Conservation (phyloP, 225 moss, liverwort and hornwort species). For the Anthoceros angustus region DNA sequence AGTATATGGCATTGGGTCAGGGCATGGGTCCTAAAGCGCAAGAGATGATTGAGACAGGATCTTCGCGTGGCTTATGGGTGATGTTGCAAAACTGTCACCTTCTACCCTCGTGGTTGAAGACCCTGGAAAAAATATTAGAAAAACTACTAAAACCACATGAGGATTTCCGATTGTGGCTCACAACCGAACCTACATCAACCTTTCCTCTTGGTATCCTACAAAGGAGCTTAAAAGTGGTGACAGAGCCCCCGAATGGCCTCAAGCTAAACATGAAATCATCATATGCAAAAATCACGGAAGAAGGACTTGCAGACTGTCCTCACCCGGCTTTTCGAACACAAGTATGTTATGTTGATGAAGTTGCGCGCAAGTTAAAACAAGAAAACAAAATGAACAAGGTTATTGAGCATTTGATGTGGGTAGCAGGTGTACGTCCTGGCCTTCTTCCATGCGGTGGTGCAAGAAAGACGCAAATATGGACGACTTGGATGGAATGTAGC, state of each 20-base stretch:
- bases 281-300: constrained; percentile 84
- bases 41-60: constrained; percentile 62
- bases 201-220: constrained; percentile 84
- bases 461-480: constrained; percentile 82
- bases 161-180: constrained; percentile 82
- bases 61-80: constrained; percentile 63
- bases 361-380: too few relatives aligned
- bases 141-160: constrained; percentile 62
- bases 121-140: constrained; percentile 71
- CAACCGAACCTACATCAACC: constrained; percentile 72
- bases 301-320: constrained; percentile 63
- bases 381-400: not conserved
- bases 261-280: constrained; percentile 73
- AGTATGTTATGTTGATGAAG: constrained; percentile 15
- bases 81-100: constrained; percentile 98
- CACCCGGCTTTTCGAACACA: constrained; percentile 71
- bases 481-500: constrained; percentile 93
- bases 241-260: constrained; percentile 79
- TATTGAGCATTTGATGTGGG: not conserved
- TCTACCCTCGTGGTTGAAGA: constrained; percentile 82
- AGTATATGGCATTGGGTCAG: constrained; percentile 93
- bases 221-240: constrained; percentile 66
- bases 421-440: constrained; percentile 80
- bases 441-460: constrained; percentile 85
- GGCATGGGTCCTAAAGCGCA: constrained; percentile 84